phyloP scores from a whole-genome alignment of 1,139 yeast species.

The Blastobotrys indianensis region DNA sequence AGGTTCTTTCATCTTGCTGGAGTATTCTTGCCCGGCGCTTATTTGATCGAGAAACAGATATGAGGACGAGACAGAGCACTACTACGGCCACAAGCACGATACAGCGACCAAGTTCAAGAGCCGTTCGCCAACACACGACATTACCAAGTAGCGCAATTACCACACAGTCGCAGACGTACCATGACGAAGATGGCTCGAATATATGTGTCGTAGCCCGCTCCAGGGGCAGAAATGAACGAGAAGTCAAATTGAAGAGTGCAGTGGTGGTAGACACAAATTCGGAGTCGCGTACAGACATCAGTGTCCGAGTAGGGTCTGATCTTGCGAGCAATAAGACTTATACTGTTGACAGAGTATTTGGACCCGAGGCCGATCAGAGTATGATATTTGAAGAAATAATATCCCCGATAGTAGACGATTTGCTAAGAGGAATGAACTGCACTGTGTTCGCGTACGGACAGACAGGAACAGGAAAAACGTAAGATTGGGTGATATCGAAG shows the following conservation, averaged over 20 bases:
- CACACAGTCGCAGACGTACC: not conserved
- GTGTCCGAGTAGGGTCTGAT: conserved; percentile 20
- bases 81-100: not conserved
- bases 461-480: conserved; percentile 83
- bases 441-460: conserved; percentile 86
- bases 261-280: conserved; percentile 47
- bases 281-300: conserved; percentile 18
- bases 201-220: conserved; percentile 87
- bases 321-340: conserved; percentile 42
- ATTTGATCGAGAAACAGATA: not conserved
- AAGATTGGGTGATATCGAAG: not conserved
- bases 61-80: not conserved
- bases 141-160: not conserved
- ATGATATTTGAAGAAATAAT: conserved; percentile 56
- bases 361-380: conserved; percentile 66
- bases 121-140: not conserved
- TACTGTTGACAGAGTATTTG: conserved; percentile 63
- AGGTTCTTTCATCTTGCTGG: too few species aligned
- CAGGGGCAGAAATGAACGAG: conserved; percentile 72
- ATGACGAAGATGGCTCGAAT: conserved; percentile 33
- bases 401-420: conserved; percentile 52
- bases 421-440: conserved; percentile 51
- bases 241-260: conserved; percentile 63
- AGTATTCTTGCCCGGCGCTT: not conserved
- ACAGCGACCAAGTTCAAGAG: not conserved